Evolutionary conservation across 352 stramenopile species (phyloP), one percentile per base, ranked within the genome.

Genomic region (Elongisporangium undulatum): DNA sequence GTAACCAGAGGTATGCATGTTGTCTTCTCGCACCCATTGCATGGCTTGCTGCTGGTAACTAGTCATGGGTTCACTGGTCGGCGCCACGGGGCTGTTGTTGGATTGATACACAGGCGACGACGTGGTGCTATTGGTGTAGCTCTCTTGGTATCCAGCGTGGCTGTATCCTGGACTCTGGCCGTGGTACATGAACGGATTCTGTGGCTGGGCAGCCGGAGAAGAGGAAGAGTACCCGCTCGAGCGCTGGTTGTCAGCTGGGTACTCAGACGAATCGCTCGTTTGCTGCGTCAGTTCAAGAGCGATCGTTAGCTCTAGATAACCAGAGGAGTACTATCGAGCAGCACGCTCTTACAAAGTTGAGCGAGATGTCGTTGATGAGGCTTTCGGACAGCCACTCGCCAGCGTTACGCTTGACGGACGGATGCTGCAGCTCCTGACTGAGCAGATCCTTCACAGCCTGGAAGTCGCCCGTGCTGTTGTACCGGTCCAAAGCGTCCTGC

Each of bases 401-500:
- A n/a, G 79, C 80, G 53, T 75, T 86, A 53, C 82, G 79, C 73
- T 92, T 92, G 49, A 75, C 67, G 29, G 74, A 85, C 38, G 82
- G 79, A 34, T 82, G 85, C 19, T 74, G 74, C 45, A 89, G 62
- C 63, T 92, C 79, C 55, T 87, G 75, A 1, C 78, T 58, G 21
- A 92, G 69, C 49, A 92, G 58, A 26, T 89, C 70, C 56, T 90
- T 89, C 19, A 92, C 79, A 0, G 76, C 72, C 54, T 90, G 76
- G 64, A 92, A 90, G 52, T 92, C 78, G 20, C 83, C 83, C 21
- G 83, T 92, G 62, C 72, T 87, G 63, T 90, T 88, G 59, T 90
- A 92, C 54, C 74, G 72, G 49, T 92, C 80, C 50, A 92, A 62
- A 26, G 83, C 83, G 49, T 89, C 83, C 61, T 92, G 81, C 22